Evolutionary conservation across 306 rosid genomes (phyloP).

Genomic region (Quercus aquifolioides): DNA sequence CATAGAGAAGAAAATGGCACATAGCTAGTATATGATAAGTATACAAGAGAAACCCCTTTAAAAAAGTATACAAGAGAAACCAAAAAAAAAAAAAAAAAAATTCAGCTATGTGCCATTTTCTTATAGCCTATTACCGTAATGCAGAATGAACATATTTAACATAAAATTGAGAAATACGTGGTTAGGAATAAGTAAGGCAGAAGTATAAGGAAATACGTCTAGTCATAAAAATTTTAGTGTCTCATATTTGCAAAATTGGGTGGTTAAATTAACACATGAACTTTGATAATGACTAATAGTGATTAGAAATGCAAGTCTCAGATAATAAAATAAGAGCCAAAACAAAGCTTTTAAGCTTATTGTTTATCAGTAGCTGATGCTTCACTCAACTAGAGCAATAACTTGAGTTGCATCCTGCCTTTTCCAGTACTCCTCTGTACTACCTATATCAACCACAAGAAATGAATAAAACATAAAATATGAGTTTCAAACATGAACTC

Average conservation of each 20-base stretch:
- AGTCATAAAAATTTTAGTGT: neutral
- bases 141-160: neutral
- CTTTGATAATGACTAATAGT: neutral
- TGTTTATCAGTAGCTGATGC: slow-evolving; percentile 1
- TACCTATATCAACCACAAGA: slow-evolving; percentile 50
- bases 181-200: neutral
- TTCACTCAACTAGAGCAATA: slow-evolving; percentile 67
- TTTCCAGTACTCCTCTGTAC: slow-evolving; percentile 95
- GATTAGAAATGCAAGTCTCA: neutral
- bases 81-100: too few relatives aligned
- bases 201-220: neutral
- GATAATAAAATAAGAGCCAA: neutral
- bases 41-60: too few relatives aligned
- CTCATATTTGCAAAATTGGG: neutral
- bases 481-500: slow-evolving; percentile 1
- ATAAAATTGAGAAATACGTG: neutral
- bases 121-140: neutral
- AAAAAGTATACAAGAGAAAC: too few relatives aligned
- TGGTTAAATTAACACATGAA: neutral
- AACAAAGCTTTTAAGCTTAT: neutral
- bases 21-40: too few relatives aligned
- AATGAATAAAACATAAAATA: slow-evolving; percentile 7
- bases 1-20: too few relatives aligned
- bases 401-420: slow-evolving; percentile 93
- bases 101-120: too few relatives aligned